Evolutionary conservation across 495 filamentous ascomycete genomes (phyloP).

Genomic region (Mytilinidion resinicola): DNA sequence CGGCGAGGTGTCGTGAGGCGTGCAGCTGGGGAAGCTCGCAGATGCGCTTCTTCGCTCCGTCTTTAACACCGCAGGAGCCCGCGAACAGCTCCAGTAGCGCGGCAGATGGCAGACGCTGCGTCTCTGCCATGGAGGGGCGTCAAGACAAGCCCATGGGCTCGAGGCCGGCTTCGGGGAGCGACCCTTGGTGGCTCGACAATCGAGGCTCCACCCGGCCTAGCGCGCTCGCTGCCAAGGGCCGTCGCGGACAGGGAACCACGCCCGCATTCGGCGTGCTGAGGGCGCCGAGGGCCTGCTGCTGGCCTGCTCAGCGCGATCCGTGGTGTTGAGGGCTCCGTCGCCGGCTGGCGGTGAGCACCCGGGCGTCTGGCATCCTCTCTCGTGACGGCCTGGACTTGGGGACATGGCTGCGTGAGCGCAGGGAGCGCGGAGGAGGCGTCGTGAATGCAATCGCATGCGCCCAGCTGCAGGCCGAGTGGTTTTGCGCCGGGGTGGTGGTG

Average conservation of each 20-base stretch:
- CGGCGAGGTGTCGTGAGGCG: too few relatives aligned
- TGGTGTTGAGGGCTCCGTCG: too few relatives aligned
- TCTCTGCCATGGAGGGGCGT: not conserved
- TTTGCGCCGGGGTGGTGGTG: not conserved
- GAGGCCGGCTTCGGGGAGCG: constrained; percentile 1
- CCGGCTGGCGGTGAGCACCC: not conserved
- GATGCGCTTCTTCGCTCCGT: too few relatives aligned
- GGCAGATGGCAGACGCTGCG: too few relatives aligned
- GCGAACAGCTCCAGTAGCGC: too few relatives aligned
- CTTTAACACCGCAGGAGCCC: too few relatives aligned
- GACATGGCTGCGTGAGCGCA: not conserved
- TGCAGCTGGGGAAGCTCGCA: too few relatives aligned
- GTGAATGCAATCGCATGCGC: not conserved
- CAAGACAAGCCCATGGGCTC: not conserved
- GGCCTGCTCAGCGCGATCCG: too few relatives aligned
- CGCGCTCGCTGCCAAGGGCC: not conserved
- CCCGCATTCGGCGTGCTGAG: too few relatives aligned
- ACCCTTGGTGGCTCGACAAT: not conserved
- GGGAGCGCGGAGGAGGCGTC: not conserved
- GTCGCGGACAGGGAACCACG: too few relatives aligned
- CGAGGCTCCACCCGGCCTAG: not conserved
- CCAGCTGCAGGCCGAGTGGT: not conserved
- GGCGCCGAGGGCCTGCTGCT: too few relatives aligned
- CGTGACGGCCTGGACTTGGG: too few relatives aligned
- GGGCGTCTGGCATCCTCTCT: not conserved